phyloP scores from a whole-genome alignment of 768 basidiomycete genomes.

The Cystofilobasidium bisporidii region DNA sequence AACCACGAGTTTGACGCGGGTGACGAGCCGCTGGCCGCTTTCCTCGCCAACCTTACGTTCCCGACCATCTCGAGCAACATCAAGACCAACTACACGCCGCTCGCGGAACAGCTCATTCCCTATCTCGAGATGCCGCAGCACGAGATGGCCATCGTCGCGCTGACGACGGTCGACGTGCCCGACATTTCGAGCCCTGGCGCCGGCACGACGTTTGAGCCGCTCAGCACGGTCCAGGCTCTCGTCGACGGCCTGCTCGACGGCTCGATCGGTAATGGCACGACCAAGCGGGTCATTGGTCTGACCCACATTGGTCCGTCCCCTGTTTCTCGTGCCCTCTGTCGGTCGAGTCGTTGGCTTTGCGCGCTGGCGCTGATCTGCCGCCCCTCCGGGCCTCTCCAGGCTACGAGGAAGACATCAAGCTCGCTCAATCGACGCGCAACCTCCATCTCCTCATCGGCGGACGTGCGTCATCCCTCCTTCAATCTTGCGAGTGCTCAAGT shows the following conservation, averaged over 20 bases:
- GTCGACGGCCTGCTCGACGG: constrained; percentile 40
- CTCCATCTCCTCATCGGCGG: constrained; percentile 40
- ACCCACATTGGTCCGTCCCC: constrained; percentile 50
- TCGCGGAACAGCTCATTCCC: constrained; percentile 41
- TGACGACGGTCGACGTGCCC: constrained; percentile 44
- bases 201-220: constrained; percentile 41
- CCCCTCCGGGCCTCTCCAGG: too few relatives aligned
- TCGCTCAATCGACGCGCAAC: constrained; percentile 42
- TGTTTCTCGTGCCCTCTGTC: too few relatives aligned
- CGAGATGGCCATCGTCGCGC: constrained; percentile 44
- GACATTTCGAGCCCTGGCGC: constrained; percentile 41
- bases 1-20: constrained; percentile 46
- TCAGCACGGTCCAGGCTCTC: constrained; percentile 42
- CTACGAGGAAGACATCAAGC: constrained; percentile 44
- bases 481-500: too few relatives aligned
- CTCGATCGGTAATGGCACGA: constrained; percentile 19
- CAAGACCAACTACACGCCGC: constrained; percentile 39
- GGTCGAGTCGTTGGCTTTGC: too few relatives aligned
- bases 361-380: too few relatives aligned
- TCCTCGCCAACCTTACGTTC: constrained; percentile 43
- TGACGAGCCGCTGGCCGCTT: constrained; percentile 40
- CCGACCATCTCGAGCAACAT: constrained; percentile 47
- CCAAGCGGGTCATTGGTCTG: constrained; percentile 44
- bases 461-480: too few relatives aligned
- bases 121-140: constrained; percentile 43